Conservation (phyloP, 1,284 basidiomycete genomes). For the Trichosporon inkin region DNA sequence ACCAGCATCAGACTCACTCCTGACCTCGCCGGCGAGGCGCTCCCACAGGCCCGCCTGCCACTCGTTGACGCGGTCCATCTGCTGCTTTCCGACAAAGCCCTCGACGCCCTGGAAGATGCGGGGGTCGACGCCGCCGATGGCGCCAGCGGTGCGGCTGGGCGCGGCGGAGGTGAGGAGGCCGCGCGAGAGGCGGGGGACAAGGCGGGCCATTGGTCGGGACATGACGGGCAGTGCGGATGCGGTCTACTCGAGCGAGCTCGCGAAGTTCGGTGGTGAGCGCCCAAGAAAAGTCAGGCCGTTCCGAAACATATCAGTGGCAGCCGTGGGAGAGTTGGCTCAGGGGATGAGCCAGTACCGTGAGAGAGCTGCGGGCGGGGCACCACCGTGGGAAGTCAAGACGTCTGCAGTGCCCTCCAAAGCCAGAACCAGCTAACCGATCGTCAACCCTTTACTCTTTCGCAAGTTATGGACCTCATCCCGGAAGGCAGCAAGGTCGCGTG, state of each 20-base stretch:
- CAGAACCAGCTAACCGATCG: too few species aligned
- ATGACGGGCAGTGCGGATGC: conserved; percentile 9
- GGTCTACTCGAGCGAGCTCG: conserved; percentile 5
- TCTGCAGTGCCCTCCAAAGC: too few species aligned
- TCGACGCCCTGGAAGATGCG: conserved; percentile 36
- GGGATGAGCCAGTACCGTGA: too few species aligned
- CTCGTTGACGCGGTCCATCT: conserved; percentile 39
- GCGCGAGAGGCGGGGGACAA: conserved; percentile 3
- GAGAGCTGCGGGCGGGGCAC: not conserved
- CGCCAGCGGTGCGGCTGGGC: conserved; percentile 3
- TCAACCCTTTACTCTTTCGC: too few species aligned
- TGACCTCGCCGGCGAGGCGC: conserved; percentile 43
- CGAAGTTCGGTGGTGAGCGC: not conserved
- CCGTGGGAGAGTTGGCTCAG: conserved; percentile 13
- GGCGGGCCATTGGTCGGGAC: conserved; percentile 14
- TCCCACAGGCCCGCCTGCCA: conserved; percentile 49
- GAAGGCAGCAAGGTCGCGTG: conserved; percentile 14
- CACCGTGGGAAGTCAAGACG: not conserved
- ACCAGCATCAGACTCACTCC: conserved; percentile 34
- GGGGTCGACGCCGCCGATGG: conserved; percentile 33
- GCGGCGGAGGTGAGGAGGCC: conserved; percentile 8
- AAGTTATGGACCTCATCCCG: conserved; percentile 13
- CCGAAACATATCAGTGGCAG: not conserved
- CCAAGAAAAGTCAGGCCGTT: conserved; percentile 15
- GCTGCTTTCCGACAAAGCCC: conserved; percentile 37